Percentiles rank a stretch among this genome's conserved stretches.
These are phyloP conservation scores for Podospora didyma DNA, from an alignment of 495 filamentous ascomycete genomes.

Conservation along the genomic window DNA sequence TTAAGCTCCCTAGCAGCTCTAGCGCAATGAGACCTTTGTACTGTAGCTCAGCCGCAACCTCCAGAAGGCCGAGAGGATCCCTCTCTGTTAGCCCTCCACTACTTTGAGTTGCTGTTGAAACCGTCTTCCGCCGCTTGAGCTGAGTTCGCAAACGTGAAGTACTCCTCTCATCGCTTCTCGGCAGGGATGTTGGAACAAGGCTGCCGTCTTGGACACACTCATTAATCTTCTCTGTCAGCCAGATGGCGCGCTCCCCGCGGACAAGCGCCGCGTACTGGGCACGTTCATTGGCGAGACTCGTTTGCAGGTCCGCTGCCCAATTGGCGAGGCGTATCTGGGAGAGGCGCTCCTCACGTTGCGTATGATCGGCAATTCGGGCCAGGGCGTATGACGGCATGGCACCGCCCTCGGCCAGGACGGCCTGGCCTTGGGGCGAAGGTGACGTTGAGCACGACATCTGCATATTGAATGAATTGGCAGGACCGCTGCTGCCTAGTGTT, in stretches of 20 bases:
- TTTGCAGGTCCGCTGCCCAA: constrained; percentile 89
- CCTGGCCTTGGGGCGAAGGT: neutral
- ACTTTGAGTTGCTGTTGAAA: neutral
- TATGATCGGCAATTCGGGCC: constrained; percentile 66
- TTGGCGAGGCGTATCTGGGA: constrained; percentile 78
- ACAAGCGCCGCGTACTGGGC: constrained; percentile 69
- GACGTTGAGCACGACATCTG: no score
- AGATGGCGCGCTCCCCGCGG: constrained; percentile 67
- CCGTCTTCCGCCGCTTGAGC: constrained; percentile 7
- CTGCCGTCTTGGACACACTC: constrained; percentile 73
- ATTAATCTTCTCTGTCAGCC: constrained; percentile 71
- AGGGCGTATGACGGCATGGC: constrained; percentile 60
- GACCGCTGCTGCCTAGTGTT: no score
- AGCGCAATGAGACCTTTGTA: constrained; percentile 63
- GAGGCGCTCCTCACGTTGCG: constrained; percentile 66
- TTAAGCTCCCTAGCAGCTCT: constrained; percentile 74
- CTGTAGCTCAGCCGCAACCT: constrained; percentile 64
- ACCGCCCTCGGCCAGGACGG: constrained; percentile 26
- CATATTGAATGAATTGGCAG: no score
- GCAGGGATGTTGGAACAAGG: constrained; percentile 43
- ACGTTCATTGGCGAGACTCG: constrained; percentile 75
- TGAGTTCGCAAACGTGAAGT: neutral
- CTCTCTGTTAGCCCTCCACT: constrained; percentile 18
- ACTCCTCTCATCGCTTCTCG: neutral
- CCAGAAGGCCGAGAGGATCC: constrained; percentile 74